These are phyloP conservation scores for Cyclotella cryptica DNA, from an alignment of 108 stramenopile genomes.

Conservation along the genomic window DNA sequence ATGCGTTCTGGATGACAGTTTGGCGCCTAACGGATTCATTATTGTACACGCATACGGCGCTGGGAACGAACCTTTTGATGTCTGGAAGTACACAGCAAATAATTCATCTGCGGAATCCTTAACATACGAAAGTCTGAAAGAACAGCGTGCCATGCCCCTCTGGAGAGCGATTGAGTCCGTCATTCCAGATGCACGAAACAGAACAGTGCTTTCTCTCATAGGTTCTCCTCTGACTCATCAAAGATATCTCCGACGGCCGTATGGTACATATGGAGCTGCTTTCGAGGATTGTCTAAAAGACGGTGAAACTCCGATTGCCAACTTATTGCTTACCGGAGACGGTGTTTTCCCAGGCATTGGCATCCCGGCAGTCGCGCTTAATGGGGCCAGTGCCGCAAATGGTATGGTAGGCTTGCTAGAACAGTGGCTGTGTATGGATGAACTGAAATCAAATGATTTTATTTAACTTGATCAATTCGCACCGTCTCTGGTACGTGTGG, in stretches of 20 bases:
- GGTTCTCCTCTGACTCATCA: slow-evolving; percentile 94
- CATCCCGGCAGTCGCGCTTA: slow-evolving; percentile 84
- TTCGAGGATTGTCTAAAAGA: slow-evolving; percentile 85
- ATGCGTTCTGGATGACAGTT: slow-evolving; percentile 76
- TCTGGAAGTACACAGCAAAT: slow-evolving; percentile 63
- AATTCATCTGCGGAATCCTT: slow-evolving; percentile 53
- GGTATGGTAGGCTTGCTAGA: slow-evolving; percentile 64
- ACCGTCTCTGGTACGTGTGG: neutral
- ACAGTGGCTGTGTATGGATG: slow-evolving; percentile 73
- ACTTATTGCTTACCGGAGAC: slow-evolving; percentile 79
- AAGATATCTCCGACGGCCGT: slow-evolving; percentile 80
- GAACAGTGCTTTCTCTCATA: slow-evolving; percentile 76
- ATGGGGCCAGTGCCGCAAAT: slow-evolving; percentile 90
- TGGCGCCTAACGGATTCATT: slow-evolving; percentile 91
- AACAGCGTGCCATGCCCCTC: slow-evolving; percentile 77
- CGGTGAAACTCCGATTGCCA: slow-evolving; percentile 75
- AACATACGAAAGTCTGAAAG: slow-evolving; percentile 75
- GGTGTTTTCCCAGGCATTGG: slow-evolving; percentile 89
- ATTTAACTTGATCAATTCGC: neutral
- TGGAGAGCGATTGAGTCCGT: slow-evolving; percentile 92
- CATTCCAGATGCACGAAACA: slow-evolving; percentile 85
- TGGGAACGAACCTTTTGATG: slow-evolving; percentile 90
- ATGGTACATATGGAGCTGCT: slow-evolving; percentile 90
- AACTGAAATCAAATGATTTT: slow-evolving; percentile 51
- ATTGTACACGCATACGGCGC: slow-evolving; percentile 92